Evolutionary conservation across 345 rosid species (phyloP).

Genomic region (Toxicodendron radicans): DNA sequence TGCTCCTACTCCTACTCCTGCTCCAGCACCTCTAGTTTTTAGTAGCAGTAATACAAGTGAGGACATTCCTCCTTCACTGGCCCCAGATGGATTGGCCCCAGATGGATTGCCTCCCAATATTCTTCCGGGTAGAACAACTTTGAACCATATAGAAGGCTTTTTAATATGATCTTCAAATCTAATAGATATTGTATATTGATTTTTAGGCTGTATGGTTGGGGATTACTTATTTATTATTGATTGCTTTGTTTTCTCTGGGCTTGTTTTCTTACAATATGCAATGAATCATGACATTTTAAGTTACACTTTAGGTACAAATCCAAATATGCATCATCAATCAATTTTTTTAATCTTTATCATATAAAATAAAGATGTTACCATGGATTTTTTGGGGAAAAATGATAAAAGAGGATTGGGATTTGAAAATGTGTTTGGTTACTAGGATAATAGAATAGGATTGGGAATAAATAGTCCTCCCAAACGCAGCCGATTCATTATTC

Average conservation of each 20-base stretch:
- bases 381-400: neutral
- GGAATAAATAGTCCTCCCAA: too few species aligned
- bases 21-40: conserved; percentile 24
- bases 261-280: neutral
- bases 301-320: too few species aligned
- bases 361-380: neutral
- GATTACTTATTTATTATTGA: neutral
- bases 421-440: too few species aligned
- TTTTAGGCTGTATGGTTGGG: neutral
- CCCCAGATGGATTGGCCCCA: too few species aligned
- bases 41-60: too few species aligned
- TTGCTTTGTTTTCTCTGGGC: neutral
- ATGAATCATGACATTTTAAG: neutral
- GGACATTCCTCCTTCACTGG: neutral
- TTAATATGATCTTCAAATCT: neutral
- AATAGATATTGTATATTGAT: neutral
- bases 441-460: too few species aligned
- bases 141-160: conserved; percentile 4
- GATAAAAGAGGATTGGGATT: too few species aligned
- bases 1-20: conserved; percentile 41
- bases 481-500: too few species aligned
- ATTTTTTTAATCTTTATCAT: neutral
- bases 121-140: conserved; percentile 48
- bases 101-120: conserved; percentile 31
- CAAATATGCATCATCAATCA: too few species aligned